These are phyloP conservation scores for Typha latifolia DNA, from an alignment of 176 grass and related monocot species.

Conservation along the genomic window DNA sequence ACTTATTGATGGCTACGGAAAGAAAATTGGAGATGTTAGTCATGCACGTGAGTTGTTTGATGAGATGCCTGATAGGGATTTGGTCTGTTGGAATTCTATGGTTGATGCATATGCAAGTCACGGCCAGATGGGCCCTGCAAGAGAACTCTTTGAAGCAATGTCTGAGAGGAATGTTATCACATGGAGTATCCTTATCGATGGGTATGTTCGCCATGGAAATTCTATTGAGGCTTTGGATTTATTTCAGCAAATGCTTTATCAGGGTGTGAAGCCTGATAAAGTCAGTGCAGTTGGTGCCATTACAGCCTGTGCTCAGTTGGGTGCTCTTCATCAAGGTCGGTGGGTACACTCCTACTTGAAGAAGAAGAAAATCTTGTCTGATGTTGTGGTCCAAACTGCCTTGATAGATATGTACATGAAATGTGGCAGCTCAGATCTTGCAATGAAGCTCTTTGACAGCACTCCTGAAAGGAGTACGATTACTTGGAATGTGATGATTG, in stretches of 20 bases:
- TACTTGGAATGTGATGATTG: constrained; percentile 69
- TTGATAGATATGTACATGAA: constrained; percentile 70
- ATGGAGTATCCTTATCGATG: constrained; percentile 53
- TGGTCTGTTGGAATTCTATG: constrained; percentile 74
- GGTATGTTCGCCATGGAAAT: constrained; percentile 36
- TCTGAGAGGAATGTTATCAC: constrained; percentile 50
- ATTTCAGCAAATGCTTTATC: constrained; percentile 41
- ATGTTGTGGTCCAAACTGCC: constrained; percentile 54
- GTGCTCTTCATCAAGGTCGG: constrained; percentile 59
- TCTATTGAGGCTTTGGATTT: constrained; percentile 35
- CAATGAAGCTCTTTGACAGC: constrained; percentile 37
- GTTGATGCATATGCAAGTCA: constrained; percentile 48
- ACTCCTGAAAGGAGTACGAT: constrained; percentile 40
- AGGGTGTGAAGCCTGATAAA: constrained; percentile 37
- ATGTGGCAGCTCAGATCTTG: constrained; percentile 42
- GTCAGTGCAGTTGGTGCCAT: constrained; percentile 43
- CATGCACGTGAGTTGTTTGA: constrained; percentile 54
- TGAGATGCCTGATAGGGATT: constrained; percentile 37
- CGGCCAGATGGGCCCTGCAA: constrained; percentile 35
- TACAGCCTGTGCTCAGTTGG: constrained; percentile 49
- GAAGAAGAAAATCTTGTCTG: constrained; percentile 34
- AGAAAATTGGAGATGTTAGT: constrained; percentile 30
- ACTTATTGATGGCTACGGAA: constrained; percentile 53
- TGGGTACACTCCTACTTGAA: constrained; percentile 67
- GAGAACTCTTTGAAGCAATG: constrained; percentile 42